Conservation (phyloP, 1,284 basidiomycete species). For the Apiotrichum montevideense region DNA sequence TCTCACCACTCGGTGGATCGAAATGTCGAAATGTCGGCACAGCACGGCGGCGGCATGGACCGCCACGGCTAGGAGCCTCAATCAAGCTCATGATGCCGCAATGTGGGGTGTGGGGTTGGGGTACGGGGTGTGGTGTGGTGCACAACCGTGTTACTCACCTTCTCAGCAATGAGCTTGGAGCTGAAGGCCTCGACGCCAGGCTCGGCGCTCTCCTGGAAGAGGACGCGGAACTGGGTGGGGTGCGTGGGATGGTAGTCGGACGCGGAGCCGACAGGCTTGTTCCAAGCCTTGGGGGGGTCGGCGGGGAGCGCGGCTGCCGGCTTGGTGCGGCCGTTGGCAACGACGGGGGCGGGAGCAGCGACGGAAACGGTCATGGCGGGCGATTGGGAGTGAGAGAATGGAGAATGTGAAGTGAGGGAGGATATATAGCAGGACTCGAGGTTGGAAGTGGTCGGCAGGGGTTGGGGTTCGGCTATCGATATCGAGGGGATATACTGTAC, state of each 20-base stretch:
- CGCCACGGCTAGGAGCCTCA: too few relatives aligned
- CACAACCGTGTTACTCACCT: conserved; percentile 23
- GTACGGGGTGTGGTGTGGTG: too few relatives aligned
- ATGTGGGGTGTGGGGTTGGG: too few relatives aligned
- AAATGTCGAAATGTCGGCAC: too few relatives aligned
- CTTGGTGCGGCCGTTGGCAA: background rate
- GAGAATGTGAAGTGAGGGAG: background rate
- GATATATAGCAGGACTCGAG: too few relatives aligned
- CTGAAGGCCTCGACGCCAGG: conserved; percentile 33
- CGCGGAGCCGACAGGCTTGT: conserved; percentile 36
- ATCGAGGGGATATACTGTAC: too few relatives aligned
- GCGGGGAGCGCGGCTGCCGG: conserved; percentile 16
- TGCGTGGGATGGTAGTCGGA: conserved; percentile 42
- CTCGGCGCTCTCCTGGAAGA: conserved; percentile 22
- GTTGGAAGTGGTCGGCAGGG: too few relatives aligned
- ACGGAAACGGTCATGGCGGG: background rate
- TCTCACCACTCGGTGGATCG: too few relatives aligned
- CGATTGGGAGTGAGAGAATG: background rate
- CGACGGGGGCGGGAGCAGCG: background rate
- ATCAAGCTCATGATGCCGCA: too few relatives aligned
- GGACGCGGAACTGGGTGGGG: conserved; percentile 37
- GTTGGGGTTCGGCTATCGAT: too few relatives aligned
- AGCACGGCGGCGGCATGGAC: too few relatives aligned
- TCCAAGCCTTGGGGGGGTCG: conserved; percentile 19
- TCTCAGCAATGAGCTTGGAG: conserved; percentile 37